Base-by-base conservation (phyloP, 495 filamentous ascomycete species). In the Rhypophila decipiens region DNA sequence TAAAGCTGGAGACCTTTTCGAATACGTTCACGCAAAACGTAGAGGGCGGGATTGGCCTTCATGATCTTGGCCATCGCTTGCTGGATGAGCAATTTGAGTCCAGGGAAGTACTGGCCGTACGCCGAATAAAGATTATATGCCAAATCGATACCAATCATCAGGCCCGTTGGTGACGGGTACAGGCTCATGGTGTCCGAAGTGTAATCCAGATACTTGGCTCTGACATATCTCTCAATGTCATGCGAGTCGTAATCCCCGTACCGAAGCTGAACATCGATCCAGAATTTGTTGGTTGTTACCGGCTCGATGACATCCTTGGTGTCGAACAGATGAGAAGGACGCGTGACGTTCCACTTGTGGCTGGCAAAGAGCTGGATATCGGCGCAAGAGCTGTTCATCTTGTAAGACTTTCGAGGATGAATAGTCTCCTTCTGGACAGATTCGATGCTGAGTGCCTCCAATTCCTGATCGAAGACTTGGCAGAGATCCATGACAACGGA, bases 301-400 rank as follows among this genome's bases (percentile, higher is more conserved):
- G 90, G 76, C 64, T 94, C 90, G 57, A 96, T 96, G 21, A 84
- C 80, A 69, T 99, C 94, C 71, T 97, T 97, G 35, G 89, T 96
- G 55, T 99, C 93, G 61, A 91, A 95, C 8, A 97, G 74, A 49
- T 96, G 74, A 8, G 93, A 96, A 7, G 94, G 94, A 17, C 87
- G 76, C 4, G 90, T 95, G 35, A 97, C 90, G 53, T 95, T 96
- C 94, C 94, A 99, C 62, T 97, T 99, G 71, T 96, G 93, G 43
- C 87, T 95, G 15, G 94, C 94, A 60, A 99, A 99, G 34, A 99
- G 80, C 37, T 97, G 76, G 53, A 99, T 96, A 69, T 99, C 94
- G 13, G 94, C 94, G 67, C 94, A 99, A 36, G 93, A 97, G 64
- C 90, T 96, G 75, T 99, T 99, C 94, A 99, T 99, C 79, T 99